Evolutionary conservation across 2,329 filamentous ascomycete species (phyloP).

Genomic region (Fusarium temperatum): DNA sequence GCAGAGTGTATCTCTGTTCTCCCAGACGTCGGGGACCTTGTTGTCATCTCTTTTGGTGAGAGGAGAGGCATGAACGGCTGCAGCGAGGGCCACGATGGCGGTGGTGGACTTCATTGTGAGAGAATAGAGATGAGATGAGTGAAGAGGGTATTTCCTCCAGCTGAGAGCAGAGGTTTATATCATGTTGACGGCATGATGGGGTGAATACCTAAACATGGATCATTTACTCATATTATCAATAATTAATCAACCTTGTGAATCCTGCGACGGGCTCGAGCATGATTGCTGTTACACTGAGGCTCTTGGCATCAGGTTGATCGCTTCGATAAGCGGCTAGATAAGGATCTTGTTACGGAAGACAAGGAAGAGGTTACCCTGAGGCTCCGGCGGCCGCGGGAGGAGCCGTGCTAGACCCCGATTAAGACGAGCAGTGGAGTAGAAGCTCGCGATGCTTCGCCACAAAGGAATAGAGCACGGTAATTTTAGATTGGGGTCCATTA

Average conservation of each 20-base stretch:
- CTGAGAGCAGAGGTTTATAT: not conserved
- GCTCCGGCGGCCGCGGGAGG: not conserved
- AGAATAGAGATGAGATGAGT: not conserved
- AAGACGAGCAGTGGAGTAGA: not conserved
- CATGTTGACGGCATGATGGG: not conserved
- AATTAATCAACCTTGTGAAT: not conserved
- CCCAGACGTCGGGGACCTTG: not conserved
- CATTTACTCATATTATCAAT: accelerated
- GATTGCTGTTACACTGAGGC: not conserved
- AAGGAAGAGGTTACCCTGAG: not conserved
- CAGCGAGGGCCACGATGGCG: not conserved
- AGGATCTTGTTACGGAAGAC: not conserved
- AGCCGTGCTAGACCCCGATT: not conserved
- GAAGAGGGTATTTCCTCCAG: not conserved
- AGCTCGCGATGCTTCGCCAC: not conserved
- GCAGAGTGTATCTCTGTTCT: constrained; percentile 7
- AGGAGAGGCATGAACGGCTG: not conserved
- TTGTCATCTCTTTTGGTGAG: not conserved
- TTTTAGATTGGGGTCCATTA: not conserved
- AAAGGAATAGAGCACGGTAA: not conserved
- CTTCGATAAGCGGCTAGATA: not conserved
- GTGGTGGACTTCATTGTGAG: constrained; percentile 4
- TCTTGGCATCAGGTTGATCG: not conserved
- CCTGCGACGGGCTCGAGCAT: not conserved
- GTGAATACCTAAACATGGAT: not conserved